A percentile compares a stretch with the other conserved stretches of the same genome.
Evolutionary conservation across 352 stramenopile genomes (phyloP).

Genomic region (Globisporangium uncinulatum): DNA sequence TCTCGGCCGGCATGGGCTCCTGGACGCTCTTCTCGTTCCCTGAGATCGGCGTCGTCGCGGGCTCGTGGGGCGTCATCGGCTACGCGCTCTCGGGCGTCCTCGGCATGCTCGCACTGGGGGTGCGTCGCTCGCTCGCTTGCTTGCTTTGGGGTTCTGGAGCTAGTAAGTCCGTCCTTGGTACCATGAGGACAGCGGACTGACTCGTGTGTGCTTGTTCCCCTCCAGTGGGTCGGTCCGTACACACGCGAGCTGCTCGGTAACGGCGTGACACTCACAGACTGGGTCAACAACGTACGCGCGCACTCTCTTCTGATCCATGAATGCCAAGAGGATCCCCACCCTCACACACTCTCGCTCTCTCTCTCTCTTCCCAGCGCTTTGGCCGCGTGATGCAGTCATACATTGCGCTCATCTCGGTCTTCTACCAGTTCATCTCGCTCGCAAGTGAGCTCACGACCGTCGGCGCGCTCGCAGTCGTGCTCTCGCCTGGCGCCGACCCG

Average conservation of each 20-base stretch:
- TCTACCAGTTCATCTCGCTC: slow-evolving; percentile 82
- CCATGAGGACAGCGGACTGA: neutral
- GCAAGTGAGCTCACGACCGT: slow-evolving; percentile 65
- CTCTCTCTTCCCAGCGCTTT: slow-evolving; percentile 32
- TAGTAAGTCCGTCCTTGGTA: no score
- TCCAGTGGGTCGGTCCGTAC: slow-evolving; percentile 45
- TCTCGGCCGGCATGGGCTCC: slow-evolving; percentile 68
- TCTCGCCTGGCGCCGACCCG: slow-evolving; percentile 41
- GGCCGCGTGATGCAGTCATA: slow-evolving; percentile 64
- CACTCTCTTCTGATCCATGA: neutral
- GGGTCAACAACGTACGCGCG: slow-evolving; percentile 34
- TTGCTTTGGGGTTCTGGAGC: neutral
- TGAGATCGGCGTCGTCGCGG: slow-evolving; percentile 62
- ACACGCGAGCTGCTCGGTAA: slow-evolving; percentile 54
- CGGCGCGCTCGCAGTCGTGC: slow-evolving; percentile 39
- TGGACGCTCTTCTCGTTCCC: slow-evolving; percentile 76
- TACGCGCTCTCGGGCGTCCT: slow-evolving; percentile 62
- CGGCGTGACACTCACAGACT: slow-evolving; percentile 71
- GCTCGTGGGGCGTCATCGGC: slow-evolving; percentile 70
- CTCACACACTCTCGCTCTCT: neutral
- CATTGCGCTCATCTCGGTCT: slow-evolving; percentile 56
- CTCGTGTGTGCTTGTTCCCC: neutral
- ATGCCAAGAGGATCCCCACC: no score
- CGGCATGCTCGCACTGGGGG: slow-evolving; percentile 49
- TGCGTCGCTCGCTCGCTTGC: slow-evolving; percentile 9